Percentiles rank a stretch among this genome's conserved stretches.
Conservation (phyloP, 345 rosid genomes). For the Diplotaxis tenuifolia region DNA sequence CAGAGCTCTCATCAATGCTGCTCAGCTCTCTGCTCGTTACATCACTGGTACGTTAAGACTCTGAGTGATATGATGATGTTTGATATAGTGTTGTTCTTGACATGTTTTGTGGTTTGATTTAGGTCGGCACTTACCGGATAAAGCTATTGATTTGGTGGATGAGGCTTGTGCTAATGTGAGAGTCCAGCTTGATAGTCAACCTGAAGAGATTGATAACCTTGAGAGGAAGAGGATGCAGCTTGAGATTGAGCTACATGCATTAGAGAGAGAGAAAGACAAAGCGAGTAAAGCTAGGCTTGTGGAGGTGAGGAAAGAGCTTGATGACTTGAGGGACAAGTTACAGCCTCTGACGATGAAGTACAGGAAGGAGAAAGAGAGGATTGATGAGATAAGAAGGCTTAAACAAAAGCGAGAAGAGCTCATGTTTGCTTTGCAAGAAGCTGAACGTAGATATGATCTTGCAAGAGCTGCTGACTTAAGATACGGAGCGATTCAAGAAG, state of each 20-base stretch:
- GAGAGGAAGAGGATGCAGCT: constrained; percentile 85
- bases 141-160: constrained; percentile 91
- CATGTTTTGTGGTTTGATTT: neutral
- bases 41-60: constrained; percentile 61
- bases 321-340: constrained; percentile 85
- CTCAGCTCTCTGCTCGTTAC: constrained; percentile 85
- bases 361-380: constrained; percentile 81
- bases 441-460: constrained; percentile 82
- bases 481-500: constrained; percentile 83
- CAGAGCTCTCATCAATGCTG: constrained; percentile 79
- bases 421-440: constrained; percentile 68
- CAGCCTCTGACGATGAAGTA: constrained; percentile 88
- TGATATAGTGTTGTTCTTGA: neutral
- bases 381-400: constrained; percentile 78
- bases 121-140: constrained; percentile 92
- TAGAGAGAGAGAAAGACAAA: constrained; percentile 91
- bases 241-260: constrained; percentile 85
- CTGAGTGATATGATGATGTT: neutral
- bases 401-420: constrained; percentile 88
- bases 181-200: constrained; percentile 96
- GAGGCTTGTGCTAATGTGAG: constrained; percentile 95
- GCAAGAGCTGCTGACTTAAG: constrained; percentile 88
- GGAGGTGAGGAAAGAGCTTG: constrained; percentile 87
- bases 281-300: constrained; percentile 83
- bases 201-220: constrained; percentile 89